These are phyloP conservation scores for Selaginella moellendorffii DNA, from an alignment of 75 land plant species.

Conservation along the genomic window DNA sequence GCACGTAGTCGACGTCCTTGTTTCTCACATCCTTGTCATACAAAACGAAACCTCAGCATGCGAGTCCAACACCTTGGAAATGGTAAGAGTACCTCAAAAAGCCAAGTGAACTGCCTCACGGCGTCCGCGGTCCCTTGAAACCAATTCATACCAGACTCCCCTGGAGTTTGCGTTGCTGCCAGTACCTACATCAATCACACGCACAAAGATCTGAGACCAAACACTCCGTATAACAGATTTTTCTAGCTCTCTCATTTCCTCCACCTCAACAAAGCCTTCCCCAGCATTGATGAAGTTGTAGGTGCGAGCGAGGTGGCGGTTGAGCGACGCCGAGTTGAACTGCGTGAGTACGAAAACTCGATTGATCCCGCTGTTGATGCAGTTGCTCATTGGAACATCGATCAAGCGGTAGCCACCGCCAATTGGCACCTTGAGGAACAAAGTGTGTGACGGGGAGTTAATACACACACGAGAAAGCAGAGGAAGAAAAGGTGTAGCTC, in stretches of 20 bases:
- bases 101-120: conserved; percentile 64
- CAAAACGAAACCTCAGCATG: not conserved
- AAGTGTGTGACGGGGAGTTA: not conserved
- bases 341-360: conserved; percentile 82
- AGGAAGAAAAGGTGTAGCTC: not conserved
- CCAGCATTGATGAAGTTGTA: conserved; percentile 68
- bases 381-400: conserved; percentile 98
- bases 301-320: conserved; percentile 61
- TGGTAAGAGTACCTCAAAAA: conserved; percentile 36
- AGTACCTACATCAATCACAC: conserved; percentile 28
- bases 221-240: not conserved
- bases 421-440: conserved; percentile 53
- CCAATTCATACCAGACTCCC: conserved; percentile 57
- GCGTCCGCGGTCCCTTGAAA: conserved; percentile 87
- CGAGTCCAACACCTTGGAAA: not conserved
- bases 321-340: conserved; percentile 79
- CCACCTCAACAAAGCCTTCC: conserved; percentile 82
- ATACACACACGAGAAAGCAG: not conserved
- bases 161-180: conserved; percentile 71
- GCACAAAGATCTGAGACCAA: not conserved
- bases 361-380: conserved; percentile 89
- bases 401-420: conserved; percentile 82
- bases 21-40: conserved; percentile 53
- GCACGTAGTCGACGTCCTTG: conserved; percentile 60
- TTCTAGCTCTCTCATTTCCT: too few species aligned